A percentile compares a stretch with the other conserved stretches of the same genome.
Evolutionary conservation across 2,329 filamentous ascomycete genomes (phyloP).

Genomic region (Aotearoamyces nothofagi): DNA sequence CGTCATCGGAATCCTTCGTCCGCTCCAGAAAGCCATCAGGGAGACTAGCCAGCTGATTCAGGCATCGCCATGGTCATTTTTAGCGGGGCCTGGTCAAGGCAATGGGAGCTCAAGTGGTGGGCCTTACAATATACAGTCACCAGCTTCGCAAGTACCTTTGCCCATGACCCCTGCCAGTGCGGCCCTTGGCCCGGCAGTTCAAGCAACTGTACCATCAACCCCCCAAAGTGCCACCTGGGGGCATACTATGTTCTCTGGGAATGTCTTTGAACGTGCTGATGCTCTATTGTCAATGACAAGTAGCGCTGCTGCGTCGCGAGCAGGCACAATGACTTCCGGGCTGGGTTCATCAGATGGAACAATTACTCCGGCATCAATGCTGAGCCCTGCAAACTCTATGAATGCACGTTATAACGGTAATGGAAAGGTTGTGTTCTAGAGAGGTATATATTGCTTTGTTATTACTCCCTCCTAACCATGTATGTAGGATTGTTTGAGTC

Average conservation of each 20-base stretch:
- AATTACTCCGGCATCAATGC: conserved; percentile 13
- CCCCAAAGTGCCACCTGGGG: conserved; percentile 23
- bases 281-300: conserved; percentile 14
- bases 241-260: conserved; percentile 14
- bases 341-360: conserved; percentile 13
- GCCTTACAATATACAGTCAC: conserved; percentile 15
- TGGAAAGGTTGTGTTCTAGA: conserved; percentile 14
- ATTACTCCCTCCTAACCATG: too few species aligned
- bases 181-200: conserved; percentile 75
- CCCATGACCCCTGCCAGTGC: conserved; percentile 84
- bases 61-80: conserved; percentile 44
- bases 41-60: conserved; percentile 64
- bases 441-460: too few species aligned
- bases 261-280: conserved; percentile 19
- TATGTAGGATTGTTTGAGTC: too few species aligned
- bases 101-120: conserved; percentile 11
- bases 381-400: conserved; percentile 14
- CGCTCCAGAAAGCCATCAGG: conserved; percentile 70
- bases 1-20: conserved; percentile 58
- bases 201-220: conserved; percentile 72
- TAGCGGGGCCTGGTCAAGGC: conserved; percentile 18
- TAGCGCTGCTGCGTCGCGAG: conserved; percentile 11
- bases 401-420: conserved; percentile 13
- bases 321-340: conserved; percentile 18
- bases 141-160: conserved; percentile 37